Evolutionary conservation across 352 stramenopile genomes (phyloP).

Genomic region (Globisporangium cederbergense): DNA sequence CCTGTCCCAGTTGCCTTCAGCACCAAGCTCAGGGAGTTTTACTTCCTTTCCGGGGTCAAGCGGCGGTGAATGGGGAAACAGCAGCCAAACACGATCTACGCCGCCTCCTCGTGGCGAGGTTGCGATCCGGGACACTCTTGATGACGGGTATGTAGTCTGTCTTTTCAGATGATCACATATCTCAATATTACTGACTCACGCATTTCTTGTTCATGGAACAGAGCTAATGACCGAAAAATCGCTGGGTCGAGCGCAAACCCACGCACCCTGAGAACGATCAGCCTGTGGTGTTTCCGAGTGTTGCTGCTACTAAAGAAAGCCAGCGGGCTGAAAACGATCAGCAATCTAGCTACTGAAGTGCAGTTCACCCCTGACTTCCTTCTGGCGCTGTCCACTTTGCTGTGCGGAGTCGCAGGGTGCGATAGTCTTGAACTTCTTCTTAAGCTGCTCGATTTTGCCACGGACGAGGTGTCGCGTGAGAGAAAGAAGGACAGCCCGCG

Average conservation of each 20-base stretch:
- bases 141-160: slow-evolving; percentile 19
- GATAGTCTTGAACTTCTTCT: slow-evolving; percentile 58
- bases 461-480: slow-evolving; percentile 37
- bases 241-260: background rate
- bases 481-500: slow-evolving; percentile 18
- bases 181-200: background rate
- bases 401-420: slow-evolving; percentile 50
- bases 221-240: background rate
- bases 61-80: slow-evolving; percentile 13
- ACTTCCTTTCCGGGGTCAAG: slow-evolving; percentile 7
- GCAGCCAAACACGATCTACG: slow-evolving; percentile 6
- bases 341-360: slow-evolving; percentile 36
- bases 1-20: background rate
- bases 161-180: no score
- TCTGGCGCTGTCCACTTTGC: slow-evolving; percentile 49
- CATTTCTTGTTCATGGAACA: slow-evolving; percentile 2
- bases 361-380: slow-evolving; percentile 68
- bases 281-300: slow-evolving; percentile 69
- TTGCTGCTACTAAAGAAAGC: slow-evolving; percentile 80
- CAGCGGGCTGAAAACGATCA: slow-evolving; percentile 53
- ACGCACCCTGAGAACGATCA: slow-evolving; percentile 34
- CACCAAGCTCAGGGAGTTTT: slow-evolving; percentile 2
- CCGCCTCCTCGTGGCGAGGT: background rate
- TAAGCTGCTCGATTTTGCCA: slow-evolving; percentile 48
- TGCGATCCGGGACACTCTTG: slow-evolving; percentile 24